A percentile compares a stretch with the other conserved stretches of the same genome.
phyloP scores from a whole-genome alignment of 148 eudicot species.

The Salicornia ramosissima region DNA sequence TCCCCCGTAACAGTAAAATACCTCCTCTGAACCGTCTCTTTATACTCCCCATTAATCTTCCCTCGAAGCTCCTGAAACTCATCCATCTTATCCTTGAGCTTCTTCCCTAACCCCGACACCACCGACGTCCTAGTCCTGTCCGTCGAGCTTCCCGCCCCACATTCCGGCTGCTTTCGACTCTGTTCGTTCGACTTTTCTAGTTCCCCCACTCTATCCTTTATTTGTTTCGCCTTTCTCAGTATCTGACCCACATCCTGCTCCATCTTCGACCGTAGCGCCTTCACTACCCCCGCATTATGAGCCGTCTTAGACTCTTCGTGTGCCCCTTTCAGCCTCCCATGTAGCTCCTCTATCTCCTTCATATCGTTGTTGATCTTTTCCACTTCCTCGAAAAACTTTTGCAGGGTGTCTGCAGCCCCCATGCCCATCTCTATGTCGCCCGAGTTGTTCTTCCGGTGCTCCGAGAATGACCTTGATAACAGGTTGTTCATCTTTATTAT shows the following conservation, averaged over 20 bases:
- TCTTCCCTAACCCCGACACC: conserved; percentile 67
- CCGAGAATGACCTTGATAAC: conserved; percentile 21
- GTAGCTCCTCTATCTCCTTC: conserved; percentile 45
- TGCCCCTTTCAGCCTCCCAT: conserved; percentile 33
- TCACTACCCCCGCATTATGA: conserved; percentile 52
- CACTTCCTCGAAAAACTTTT: conserved; percentile 71
- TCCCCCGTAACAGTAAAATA: conserved; percentile 89
- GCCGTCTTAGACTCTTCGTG: conserved; percentile 72
- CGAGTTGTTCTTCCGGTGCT: background rate
- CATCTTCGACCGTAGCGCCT: conserved; percentile 57
- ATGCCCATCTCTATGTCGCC: conserved; percentile 27
- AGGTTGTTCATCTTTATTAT: conserved; percentile 20
- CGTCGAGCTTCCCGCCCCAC: conserved; percentile 82
- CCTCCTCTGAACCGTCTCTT: conserved; percentile 74
- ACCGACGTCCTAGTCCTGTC: conserved; percentile 74
- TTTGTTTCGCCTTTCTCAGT: conserved; percentile 61
- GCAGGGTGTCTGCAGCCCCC: conserved; percentile 37
- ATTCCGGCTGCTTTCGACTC: conserved; percentile 58
- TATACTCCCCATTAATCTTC: conserved; percentile 54
- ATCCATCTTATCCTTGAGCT: conserved; percentile 67
- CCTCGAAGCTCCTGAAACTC: conserved; percentile 55
- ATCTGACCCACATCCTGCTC: conserved; percentile 53
- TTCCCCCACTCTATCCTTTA: conserved; percentile 59
- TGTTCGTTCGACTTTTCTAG: conserved; percentile 66
- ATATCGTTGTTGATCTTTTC: conserved; percentile 62